Evolutionary conservation across 495 filamentous ascomycete genomes (phyloP).

Genomic region (Cryomyces minteri): DNA sequence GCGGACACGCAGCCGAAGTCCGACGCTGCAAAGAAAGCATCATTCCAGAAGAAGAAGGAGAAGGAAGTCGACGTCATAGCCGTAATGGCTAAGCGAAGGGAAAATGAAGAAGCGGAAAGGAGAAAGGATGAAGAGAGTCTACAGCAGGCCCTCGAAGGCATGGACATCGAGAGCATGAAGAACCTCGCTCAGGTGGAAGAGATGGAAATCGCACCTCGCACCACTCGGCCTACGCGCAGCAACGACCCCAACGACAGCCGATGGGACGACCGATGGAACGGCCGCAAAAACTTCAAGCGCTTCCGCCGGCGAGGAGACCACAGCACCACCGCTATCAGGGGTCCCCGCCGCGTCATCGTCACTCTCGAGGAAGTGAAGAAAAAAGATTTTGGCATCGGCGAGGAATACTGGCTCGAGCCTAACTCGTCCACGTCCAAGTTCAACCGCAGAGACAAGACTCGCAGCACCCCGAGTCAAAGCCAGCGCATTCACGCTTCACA

Average conservation of each 20-base stretch:
- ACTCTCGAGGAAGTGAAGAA: constrained; percentile 59
- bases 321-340: constrained; percentile 22
- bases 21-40: not conserved
- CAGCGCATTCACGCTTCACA: constrained; percentile 3
- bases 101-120: constrained; percentile 46
- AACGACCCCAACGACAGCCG: constrained; percentile 26
- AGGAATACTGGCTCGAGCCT: constrained; percentile 57
- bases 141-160: constrained; percentile 31
- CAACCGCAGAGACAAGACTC: constrained; percentile 7
- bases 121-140: constrained; percentile 39
- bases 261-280: constrained; percentile 90
- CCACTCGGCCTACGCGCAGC: constrained; percentile 9
- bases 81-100: constrained; percentile 43
- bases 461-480: constrained; percentile 4
- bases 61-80: constrained; percentile 48
- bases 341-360: constrained; percentile 46
- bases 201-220: constrained; percentile 37
- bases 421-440: constrained; percentile 18
- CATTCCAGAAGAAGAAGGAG: constrained; percentile 6
- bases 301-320: constrained; percentile 48
- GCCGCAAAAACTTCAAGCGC: constrained; percentile 89
- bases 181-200: constrained; percentile 64
- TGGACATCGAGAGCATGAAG: constrained; percentile 53
- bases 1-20: not conserved
- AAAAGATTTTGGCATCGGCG: constrained; percentile 68